Conservation (phyloP, 768 basidiomycete species). For the Tulasnella sp. region DNA sequence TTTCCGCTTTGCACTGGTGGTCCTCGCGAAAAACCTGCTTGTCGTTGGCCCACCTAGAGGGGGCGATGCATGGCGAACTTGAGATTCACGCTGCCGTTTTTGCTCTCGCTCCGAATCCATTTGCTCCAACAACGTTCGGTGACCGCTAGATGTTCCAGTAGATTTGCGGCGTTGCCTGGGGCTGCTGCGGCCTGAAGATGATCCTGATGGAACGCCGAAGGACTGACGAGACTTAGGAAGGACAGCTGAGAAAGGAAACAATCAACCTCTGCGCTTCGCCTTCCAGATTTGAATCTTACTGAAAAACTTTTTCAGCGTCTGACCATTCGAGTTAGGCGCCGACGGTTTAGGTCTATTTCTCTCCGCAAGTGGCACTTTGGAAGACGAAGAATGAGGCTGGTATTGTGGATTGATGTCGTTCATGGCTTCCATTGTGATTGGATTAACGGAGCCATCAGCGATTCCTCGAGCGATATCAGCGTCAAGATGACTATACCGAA, state of each 20-base stretch:
- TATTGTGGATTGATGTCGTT: constrained; percentile 67
- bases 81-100: not conserved
- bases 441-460: constrained; percentile 67
- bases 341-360: not conserved
- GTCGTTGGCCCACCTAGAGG: not conserved
- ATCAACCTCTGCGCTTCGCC: not conserved
- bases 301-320: constrained; percentile 23
- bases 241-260: not conserved
- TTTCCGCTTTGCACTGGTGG: constrained; percentile 15
- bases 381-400: constrained; percentile 43
- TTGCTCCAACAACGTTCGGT: constrained; percentile 22
- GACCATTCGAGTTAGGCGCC: not conserved
- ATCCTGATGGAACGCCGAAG: not conserved
- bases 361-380: not conserved
- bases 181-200: not conserved
- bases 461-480: constrained; percentile 59
- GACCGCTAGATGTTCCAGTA: constrained; percentile 10
- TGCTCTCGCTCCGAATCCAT: constrained; percentile 22
- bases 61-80: not conserved
- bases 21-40: constrained; percentile 21
- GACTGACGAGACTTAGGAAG: constrained; percentile 21
- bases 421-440: constrained; percentile 64
- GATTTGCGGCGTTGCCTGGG: constrained; percentile 5
- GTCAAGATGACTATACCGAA: constrained; percentile 55
- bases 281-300: not conserved